Evolutionary conservation across 1,284 basidiomycete species (phyloP), one percentile per base, ranked within the genome.

Genomic region (Porodaedalea pini): DNA sequence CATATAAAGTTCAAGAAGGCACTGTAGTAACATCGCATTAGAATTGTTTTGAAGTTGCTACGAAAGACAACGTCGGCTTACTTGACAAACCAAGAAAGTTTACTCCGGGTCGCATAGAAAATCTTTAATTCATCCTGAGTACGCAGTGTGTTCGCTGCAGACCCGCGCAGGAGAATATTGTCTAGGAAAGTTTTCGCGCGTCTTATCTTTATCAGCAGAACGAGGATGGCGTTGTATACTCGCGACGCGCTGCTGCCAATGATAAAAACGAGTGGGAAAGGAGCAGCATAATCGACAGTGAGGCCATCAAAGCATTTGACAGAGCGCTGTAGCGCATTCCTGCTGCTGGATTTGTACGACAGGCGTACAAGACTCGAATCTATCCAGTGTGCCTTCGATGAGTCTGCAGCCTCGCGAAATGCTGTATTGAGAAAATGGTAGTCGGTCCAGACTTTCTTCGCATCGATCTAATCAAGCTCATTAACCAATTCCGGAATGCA

Each of bases 81-180:
- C 90, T 90, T 89, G 65, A 91, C 78, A 62, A 93, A 85, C 92
- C 92, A 94, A 51, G 82, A 83, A 54, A 93, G 65, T 56, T 85
- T 83, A 61, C 85, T 84, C 59, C 90, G 73, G 71, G 92, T 79
- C 0, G 83, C 83, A 69, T 90, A 88, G 63, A 92, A 82, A 15
- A 76, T 75, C 69, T 88, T 87, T 61, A 86, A 61, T 50, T 83
- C 81, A 25, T 71, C 71, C 39, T 67, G 71, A 53, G 73, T 56
- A 52, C 70, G 68, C 13, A 69, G 65, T 50, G 61, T 54, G 17
- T 69, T 73, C 13, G 66, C 69, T 3, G 71, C 65, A 4, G 73
- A 75, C 27, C 79, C 76, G 29, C 83, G 75, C 1, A 90, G 78
- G 31, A 88, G 70, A 25, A 89, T 86, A 44, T 81, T 72, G 63